Evolutionary conservation across 768 basidiomycete genomes (phyloP).

Genomic region (Boletales sp.): DNA sequence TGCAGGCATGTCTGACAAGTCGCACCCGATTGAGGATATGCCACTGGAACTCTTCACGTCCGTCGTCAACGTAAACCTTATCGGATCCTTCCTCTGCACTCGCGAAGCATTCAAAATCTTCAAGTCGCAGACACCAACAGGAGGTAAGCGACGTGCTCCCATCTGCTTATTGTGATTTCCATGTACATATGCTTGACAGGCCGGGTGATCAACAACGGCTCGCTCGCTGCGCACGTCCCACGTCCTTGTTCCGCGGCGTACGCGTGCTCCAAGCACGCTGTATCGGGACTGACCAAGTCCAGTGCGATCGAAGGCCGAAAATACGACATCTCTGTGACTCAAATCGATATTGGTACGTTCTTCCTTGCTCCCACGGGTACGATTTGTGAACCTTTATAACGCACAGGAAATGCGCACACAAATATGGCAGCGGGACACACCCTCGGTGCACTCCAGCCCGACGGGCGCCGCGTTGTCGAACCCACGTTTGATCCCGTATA

Average conservation of each 20-base stretch:
- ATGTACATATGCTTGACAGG: constrained; percentile 31
- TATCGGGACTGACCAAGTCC: constrained; percentile 70
- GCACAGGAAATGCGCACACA: constrained; percentile 67
- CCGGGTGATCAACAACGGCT: constrained; percentile 85
- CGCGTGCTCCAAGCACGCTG: constrained; percentile 77
- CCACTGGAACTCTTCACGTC: constrained; percentile 58
- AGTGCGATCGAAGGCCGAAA: constrained; percentile 74
- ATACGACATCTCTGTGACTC: constrained; percentile 71
- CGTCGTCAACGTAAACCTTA: constrained; percentile 68
- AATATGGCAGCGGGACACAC: constrained; percentile 47
- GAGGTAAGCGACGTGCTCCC: constrained; percentile 44
- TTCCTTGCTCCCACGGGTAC: too few relatives aligned
- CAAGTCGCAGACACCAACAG: constrained; percentile 67
- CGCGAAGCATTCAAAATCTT: constrained; percentile 71
- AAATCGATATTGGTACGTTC: constrained; percentile 72
- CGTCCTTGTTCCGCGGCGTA: constrained; percentile 65
- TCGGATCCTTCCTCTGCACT: constrained; percentile 73
- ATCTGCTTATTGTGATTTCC: background rate
- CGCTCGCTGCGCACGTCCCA: constrained; percentile 67
- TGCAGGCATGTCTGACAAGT: constrained; percentile 57
- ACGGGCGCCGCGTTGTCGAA: constrained; percentile 57
- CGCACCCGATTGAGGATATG: constrained; percentile 55
- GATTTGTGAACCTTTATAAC: background rate
- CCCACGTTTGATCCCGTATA: constrained; percentile 68
- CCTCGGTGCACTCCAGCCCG: constrained; percentile 60